phyloP scores from a whole-genome alignment of 2,329 filamentous ascomycete genomes.

The Neonectria faginata region DNA sequence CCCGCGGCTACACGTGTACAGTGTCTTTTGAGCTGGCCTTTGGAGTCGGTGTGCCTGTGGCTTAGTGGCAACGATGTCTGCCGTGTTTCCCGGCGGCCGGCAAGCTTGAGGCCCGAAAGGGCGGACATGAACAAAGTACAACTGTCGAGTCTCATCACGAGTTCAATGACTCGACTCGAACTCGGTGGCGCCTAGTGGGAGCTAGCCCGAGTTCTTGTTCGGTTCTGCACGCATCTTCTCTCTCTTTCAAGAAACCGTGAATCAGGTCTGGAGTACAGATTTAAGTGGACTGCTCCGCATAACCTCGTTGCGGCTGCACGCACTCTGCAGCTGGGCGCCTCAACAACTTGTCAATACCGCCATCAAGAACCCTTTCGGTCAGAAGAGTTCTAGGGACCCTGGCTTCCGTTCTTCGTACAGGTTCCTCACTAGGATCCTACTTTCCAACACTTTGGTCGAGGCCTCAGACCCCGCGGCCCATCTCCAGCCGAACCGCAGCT shows the following conservation, averaged over 20 bases:
- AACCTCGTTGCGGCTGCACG: conserved; percentile 37
- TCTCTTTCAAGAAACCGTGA: conserved; percentile 19
- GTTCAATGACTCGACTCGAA: conserved; percentile 1
- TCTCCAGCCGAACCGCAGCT: conserved; percentile 16
- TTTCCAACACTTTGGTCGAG: conserved; percentile 20
- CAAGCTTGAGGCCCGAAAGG: conserved; percentile 8
- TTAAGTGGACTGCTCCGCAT: conserved; percentile 38
- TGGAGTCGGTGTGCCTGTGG: conserved; percentile 18
- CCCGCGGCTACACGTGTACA: conserved; percentile 25
- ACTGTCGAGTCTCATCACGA: background rate
- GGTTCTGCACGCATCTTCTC: conserved; percentile 16
- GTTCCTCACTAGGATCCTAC: conserved; percentile 10
- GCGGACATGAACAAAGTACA: conserved; percentile 11
- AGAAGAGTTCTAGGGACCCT: conserved; percentile 25
- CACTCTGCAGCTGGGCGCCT: conserved; percentile 38
- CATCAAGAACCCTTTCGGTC: conserved; percentile 18
- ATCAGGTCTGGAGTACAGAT: conserved; percentile 31
- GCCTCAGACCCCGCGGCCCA: conserved; percentile 16
- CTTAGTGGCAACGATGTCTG: conserved; percentile 23
- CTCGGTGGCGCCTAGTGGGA: background rate
- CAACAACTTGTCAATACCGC: conserved; percentile 24
- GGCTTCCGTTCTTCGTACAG: conserved; percentile 4
- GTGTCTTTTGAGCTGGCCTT: conserved; percentile 15
- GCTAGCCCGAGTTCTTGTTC: background rate
- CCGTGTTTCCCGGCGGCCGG: conserved; percentile 26